Evolutionary conservation across 2,329 filamentous ascomycete species (phyloP).

Genomic region (Epichloe brachyelytri): DNA sequence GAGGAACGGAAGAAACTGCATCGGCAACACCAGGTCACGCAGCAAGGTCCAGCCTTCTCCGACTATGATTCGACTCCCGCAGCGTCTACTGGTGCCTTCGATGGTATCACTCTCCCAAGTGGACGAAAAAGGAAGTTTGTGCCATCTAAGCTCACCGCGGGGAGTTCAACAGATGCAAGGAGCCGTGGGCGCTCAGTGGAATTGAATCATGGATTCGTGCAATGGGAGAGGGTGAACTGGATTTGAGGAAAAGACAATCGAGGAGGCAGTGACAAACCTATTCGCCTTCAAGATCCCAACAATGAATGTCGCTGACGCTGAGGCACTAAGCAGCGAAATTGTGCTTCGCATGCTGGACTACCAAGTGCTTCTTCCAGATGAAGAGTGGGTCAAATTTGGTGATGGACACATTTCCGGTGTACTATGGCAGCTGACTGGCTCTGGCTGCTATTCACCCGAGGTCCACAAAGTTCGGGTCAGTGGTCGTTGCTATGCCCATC

Average conservation of each 20-base stretch:
- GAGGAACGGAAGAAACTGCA: conserved; percentile 47
- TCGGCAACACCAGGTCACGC: conserved; percentile 37
- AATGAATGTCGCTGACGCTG: conserved; percentile 96
- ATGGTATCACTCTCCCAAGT: conserved; percentile 71
- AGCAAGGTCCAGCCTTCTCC: conserved; percentile 39
- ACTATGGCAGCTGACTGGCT: conserved; percentile 81
- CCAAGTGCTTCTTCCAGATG: conserved; percentile 69
- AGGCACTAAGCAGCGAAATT: conserved; percentile 67
- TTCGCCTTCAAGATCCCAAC: conserved; percentile 94
- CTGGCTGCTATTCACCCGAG: conserved; percentile 79
- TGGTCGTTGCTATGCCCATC: conserved; percentile 81
- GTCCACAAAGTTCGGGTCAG: conserved; percentile 58
- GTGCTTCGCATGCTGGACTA: conserved; percentile 68
- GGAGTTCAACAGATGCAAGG: conserved; percentile 73
- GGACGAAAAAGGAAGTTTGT: conserved; percentile 78
- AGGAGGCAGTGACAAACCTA: conserved; percentile 74
- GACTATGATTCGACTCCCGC: conserved; percentile 43
- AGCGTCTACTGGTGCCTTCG: conserved; percentile 49
- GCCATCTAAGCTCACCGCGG: conserved; percentile 67
- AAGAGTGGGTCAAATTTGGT: conserved; percentile 96
- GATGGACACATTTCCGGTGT: conserved; percentile 73
- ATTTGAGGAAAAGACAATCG: conserved; percentile 76
- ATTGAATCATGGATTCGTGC: conserved; percentile 76
- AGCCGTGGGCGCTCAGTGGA: conserved; percentile 90
- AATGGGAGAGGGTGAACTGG: conserved; percentile 82